These are phyloP conservation scores for Candida orba DNA, from an alignment of 805 yeast genomes.

Conservation along the genomic window DNA sequence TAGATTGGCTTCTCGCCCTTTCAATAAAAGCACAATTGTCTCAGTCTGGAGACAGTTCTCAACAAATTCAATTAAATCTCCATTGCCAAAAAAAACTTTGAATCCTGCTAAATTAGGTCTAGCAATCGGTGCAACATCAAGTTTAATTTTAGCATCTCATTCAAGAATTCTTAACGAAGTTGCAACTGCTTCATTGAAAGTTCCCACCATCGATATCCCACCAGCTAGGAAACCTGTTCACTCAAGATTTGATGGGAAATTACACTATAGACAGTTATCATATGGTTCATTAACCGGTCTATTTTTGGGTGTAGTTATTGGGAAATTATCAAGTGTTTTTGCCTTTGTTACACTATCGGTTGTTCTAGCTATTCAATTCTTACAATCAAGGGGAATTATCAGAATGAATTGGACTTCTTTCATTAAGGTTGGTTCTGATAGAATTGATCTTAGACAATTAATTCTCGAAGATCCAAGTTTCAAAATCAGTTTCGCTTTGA, in stretches of 20 bases:
- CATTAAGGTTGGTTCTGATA: conserved; percentile 29
- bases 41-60: conserved; percentile 5
- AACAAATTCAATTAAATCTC: background rate
- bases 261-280: conserved; percentile 51
- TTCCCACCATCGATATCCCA: conserved; percentile 2
- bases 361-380: conserved; percentile 35
- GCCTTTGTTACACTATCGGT: conserved; percentile 42
- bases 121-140: conserved; percentile 20
- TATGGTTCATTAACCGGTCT: conserved; percentile 56
- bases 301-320: conserved; percentile 48
- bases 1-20: conserved; percentile 6
- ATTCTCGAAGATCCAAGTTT: conserved; percentile 55
- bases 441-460: conserved; percentile 41
- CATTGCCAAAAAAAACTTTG: background rate
- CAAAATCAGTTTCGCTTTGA: conserved; percentile 45
- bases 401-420: conserved; percentile 34
- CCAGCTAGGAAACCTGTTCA: conserved; percentile 7
- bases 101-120: conserved; percentile 15
- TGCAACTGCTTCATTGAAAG: conserved; percentile 5
- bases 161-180: conserved; percentile 22
- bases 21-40: conserved; percentile 4
- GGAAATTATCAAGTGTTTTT: conserved; percentile 49
- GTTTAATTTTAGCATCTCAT: conserved; percentile 13
- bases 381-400: conserved; percentile 49
- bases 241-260: conserved; percentile 33